phyloP scores from a whole-genome alignment of 228 moss, liverwort and hornwort species.

The Sphagnum magellanicum region DNA sequence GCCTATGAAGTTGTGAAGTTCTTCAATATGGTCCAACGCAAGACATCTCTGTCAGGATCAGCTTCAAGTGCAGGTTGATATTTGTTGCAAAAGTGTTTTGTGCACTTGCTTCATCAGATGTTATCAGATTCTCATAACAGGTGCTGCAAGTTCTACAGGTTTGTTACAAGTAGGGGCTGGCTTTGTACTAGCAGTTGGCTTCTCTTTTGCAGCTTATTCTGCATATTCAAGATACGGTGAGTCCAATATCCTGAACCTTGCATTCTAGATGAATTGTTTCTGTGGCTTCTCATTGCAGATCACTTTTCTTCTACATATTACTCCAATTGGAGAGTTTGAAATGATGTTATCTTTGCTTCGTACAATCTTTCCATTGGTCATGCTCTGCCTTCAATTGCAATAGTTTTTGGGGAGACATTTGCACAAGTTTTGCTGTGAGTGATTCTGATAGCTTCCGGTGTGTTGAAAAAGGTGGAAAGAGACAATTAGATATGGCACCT shows the following conservation, averaged over 20 bases:
- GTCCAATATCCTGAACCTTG: no score
- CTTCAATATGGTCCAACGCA: background rate
- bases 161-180: slow-evolving; percentile 60
- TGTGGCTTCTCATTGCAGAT: background rate
- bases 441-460: background rate
- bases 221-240: slow-evolving; percentile 71
- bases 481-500: slow-evolving; percentile 16
- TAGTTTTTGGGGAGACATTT: background rate
- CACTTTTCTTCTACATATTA: background rate
- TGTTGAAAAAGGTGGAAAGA: slow-evolving; percentile 17
- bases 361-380: background rate
- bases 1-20: background rate
- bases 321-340: background rate
- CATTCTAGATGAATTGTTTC: background rate
- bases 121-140: background rate
- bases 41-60: no score
- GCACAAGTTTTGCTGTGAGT: background rate
- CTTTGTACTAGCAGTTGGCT: slow-evolving; percentile 58
- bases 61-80: no score
- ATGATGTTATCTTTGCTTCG: background rate
- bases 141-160: slow-evolving; percentile 37
- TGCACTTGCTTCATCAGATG: background rate
- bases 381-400: background rate
- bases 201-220: slow-evolving; percentile 57
- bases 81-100: no score